Base-by-base conservation (phyloP, 2,329 filamentous ascomycete genomes). In the Colletotrichum abscissum region DNA sequence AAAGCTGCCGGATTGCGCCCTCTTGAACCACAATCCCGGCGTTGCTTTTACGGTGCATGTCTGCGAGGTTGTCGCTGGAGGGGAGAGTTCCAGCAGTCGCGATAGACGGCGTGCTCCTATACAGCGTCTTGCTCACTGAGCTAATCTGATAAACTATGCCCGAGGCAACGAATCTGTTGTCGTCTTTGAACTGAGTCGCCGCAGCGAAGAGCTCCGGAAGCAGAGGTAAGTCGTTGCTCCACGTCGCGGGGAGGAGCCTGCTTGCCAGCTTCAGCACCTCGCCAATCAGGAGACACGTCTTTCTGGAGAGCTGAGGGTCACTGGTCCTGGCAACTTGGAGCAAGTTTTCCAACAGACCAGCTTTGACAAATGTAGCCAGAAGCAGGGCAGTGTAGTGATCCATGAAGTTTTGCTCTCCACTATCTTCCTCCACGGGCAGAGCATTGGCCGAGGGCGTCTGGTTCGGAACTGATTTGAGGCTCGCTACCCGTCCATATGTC, bases 141-240 rank as follows among this genome's bases (percentile, higher is more conserved):
- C 98, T 98, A 67, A 99, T 97, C 80, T 98, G 97, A 79, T 98
- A 99, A 14, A 99, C 94, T 22, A 97, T 97, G 8, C 95, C 92
- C 8, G 95, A 95, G 7, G 96, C 95, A 69, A 93, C 88, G 77
- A 95, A 95, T 67, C 94, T 92, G 28, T 91, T 89, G 35, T 95
- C 91, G 24, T 91, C 87, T 26, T 90, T 86, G 77, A 95, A 94
- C 42, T 91, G 89, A 2, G 94, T 89, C 5, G 95, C 95, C 0
- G 92, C 91, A 7, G 92, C 88, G 78, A 99, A 93, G 1, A 98
- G 87, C 74, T 96, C 93, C 0, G 97, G 97, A 22, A 99, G 89
- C 6, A 98, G 89, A 79, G 99, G 97, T 28, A 99, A 86, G 60
- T 95, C 90, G 63, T 92, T 91, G 79, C 95, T 98, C 91, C 95